Percentiles rank a stretch among this genome's conserved stretches.
These are phyloP conservation scores for Pleodorina starrii DNA, from an alignment of 139 green algal species.

Conservation along the genomic window DNA sequence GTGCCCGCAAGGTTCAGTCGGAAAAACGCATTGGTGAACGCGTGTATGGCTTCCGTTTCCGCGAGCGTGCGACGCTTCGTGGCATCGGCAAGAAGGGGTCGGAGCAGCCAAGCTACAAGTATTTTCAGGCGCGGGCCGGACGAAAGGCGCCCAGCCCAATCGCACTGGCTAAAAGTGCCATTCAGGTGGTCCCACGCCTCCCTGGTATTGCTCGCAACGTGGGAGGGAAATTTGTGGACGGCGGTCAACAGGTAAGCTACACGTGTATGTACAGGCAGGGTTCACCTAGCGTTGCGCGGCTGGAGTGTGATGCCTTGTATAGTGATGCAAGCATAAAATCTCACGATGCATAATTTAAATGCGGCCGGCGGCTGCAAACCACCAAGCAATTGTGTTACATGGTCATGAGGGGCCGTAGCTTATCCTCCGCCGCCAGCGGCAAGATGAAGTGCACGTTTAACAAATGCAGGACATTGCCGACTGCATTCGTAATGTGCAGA, in stretches of 20 bases:
- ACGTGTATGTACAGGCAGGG: no score
- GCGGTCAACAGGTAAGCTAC: conserved; percentile 12
- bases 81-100: background rate
- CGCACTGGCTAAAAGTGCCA: background rate
- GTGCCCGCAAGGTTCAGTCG: background rate
- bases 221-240: conserved; percentile 1
- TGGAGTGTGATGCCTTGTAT: no score
- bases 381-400: background rate
- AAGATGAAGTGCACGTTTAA: no score
- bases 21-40: conserved; percentile 6
- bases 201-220: conserved; percentile 29
- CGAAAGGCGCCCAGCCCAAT: background rate
- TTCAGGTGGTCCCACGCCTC: conserved; percentile 14
- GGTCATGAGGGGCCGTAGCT: no score
- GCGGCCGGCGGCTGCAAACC: no score
- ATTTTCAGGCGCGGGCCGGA: background rate
- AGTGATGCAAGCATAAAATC: no score
- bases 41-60: background rate
- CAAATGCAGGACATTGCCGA: no score
- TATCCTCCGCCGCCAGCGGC: no score
- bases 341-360: no score
- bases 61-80: background rate
- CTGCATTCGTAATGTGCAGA: no score
- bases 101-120: background rate
- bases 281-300: no score